Base-by-base conservation (phyloP, 1,139 yeast species). In the Yamadazyma atlantica region DNA sequence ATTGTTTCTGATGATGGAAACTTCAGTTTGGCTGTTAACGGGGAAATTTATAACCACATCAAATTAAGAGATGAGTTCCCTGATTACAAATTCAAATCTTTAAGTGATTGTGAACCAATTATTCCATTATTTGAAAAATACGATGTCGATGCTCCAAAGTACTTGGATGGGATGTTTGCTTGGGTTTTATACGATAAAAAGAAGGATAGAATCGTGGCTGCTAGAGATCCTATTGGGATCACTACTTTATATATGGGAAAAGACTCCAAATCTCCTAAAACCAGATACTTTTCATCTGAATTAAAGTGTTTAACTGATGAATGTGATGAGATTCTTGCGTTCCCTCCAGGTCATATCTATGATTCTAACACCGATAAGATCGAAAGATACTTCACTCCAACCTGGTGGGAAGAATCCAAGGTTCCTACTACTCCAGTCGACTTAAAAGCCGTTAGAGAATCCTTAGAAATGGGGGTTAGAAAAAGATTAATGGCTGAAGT, bases 401-500 rank as follows among this genome's bases (percentile, higher is more conserved):
- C 82, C 40, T 92, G 99, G 99, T 85, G 95, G 87, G 95, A 89
- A 55, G 92, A 75, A 49, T 50, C 69, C 38, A 75, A 74, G 60
- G 73, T 85, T 46, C 96, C 98, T 49, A 62, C 83, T 33, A 75
- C 75, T 43, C 85, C 81, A 37, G 87, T 84, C 34, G 96, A 90
- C 62, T 80, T 72, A 60, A 78, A 64, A 54, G 56, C 69, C 43
- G 78, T 92, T 46, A 84, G 97, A 64, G 85, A 82, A 56, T 64
- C 86, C 35, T 78, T 92, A 58, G 98, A 92, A 66, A 73, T 85
- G 70, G 92, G 98, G 36, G 98, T 92, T 40, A 85, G 97, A 75
- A 94, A 92, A 85, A 84, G 98, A 76, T 79, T 92, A 58, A 92
- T 92, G 98, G 94, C 97, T 40, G 98, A 92, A 71, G 98, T 92